phyloP scores from a whole-genome alignment of 805 yeast species.

The Metschnikowia lunata region DNA sequence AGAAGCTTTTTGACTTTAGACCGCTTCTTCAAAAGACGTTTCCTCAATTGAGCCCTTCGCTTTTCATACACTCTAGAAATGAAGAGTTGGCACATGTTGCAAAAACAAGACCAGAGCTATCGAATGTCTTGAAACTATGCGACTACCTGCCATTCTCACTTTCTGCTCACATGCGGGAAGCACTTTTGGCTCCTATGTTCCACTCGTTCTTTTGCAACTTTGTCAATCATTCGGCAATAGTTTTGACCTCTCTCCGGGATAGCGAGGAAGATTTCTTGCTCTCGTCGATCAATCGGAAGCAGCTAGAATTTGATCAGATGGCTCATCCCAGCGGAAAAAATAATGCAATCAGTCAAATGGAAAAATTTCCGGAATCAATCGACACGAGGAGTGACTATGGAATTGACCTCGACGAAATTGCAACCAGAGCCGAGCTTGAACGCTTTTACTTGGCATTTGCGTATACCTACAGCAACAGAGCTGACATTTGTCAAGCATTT shows the following conservation, averaged over 20 bases:
- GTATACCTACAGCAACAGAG: constrained; percentile 61
- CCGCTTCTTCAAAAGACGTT: constrained; percentile 61
- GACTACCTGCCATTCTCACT: constrained; percentile 18
- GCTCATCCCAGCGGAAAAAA: not conserved
- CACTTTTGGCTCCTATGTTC: constrained; percentile 37
- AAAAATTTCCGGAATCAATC: not conserved
- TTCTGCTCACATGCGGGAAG: constrained; percentile 23
- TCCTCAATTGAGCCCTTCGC: constrained; percentile 52
- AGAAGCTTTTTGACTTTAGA: constrained; percentile 60
- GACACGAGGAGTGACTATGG: constrained; percentile 8
- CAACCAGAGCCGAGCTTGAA: constrained; percentile 80
- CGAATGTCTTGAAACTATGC: constrained; percentile 31
- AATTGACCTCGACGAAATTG: constrained; percentile 55
- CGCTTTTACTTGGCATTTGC: constrained; percentile 75
- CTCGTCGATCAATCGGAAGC: constrained; percentile 37
- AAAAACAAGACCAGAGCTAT: constrained; percentile 22
- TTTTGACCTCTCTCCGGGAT: constrained; percentile 63
- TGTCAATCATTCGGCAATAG: constrained; percentile 59
- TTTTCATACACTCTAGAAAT: constrained; percentile 48
- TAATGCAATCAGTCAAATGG: not conserved
- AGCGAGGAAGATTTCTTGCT: constrained; percentile 69
- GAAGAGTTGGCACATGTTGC: constrained; percentile 27
- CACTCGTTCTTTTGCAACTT: constrained; percentile 52
- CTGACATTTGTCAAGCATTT: constrained; percentile 51
- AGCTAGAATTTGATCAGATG: constrained; percentile 35